These are phyloP conservation scores for Akanthomyces muscarius DNA, from an alignment of 2,329 filamentous ascomycete species.

Conservation along the genomic window DNA sequence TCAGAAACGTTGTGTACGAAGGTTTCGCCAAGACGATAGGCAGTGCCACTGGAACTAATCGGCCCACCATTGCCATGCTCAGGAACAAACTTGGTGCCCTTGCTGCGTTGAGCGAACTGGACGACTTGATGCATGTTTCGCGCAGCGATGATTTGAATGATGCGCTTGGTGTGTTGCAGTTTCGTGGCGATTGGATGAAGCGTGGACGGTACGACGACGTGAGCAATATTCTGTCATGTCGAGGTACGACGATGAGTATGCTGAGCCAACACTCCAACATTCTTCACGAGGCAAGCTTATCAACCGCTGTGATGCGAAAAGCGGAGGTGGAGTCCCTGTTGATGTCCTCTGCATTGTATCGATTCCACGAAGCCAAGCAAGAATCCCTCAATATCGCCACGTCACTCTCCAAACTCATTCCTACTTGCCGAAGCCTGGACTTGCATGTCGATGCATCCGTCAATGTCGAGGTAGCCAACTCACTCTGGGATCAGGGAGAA, in stretches of 20 bases:
- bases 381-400: constrained; percentile 85
- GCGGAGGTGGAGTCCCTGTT: constrained; percentile 76
- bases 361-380: constrained; percentile 76
- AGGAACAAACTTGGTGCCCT: constrained; percentile 57
- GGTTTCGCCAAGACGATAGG: constrained; percentile 59
- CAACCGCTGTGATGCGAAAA: constrained; percentile 59
- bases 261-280: constrained; percentile 67
- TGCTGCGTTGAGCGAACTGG: constrained; percentile 74
- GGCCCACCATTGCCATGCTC: constrained; percentile 46
- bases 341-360: constrained; percentile 68
- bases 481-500: constrained; percentile 92
- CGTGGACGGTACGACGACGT: constrained; percentile 76
- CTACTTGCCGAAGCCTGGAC: constrained; percentile 63
- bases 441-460: constrained; percentile 73
- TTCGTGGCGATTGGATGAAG: constrained; percentile 73
- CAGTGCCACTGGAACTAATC: constrained; percentile 45
- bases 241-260: constrained; percentile 77
- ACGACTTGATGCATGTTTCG: constrained; percentile 65
- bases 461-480: constrained; percentile 78
- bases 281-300: constrained; percentile 56
- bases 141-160: constrained; percentile 57
- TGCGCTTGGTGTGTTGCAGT: constrained; percentile 60
- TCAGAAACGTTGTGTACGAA: constrained; percentile 57
- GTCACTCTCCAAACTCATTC: constrained; percentile 72
- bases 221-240: constrained; percentile 73